phyloP scores from a whole-genome alignment of 345 rosid genomes.

The Moricandia moricandioides region DNA sequence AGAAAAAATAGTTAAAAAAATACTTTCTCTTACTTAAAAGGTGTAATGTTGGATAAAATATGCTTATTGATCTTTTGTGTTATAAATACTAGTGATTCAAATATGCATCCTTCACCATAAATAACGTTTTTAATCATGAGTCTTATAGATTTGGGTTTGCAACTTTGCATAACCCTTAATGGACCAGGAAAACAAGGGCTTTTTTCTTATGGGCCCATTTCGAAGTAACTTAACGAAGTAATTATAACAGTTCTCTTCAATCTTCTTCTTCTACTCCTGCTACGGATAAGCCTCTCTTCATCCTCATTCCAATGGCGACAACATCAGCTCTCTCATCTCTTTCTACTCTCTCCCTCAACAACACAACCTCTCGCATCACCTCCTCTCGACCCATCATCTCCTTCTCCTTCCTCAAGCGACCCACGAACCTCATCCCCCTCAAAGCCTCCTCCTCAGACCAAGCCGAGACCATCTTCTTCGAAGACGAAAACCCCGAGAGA shows the following conservation, averaged over 20 bases:
- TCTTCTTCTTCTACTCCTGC: neutral
- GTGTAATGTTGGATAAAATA: neutral
- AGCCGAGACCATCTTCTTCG: slow-evolving; percentile 54
- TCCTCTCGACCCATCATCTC: slow-evolving; percentile 24
- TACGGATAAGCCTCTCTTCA: slow-evolving; percentile 36
- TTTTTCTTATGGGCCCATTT: neutral
- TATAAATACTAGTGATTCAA: neutral
- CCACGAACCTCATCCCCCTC: slow-evolving; percentile 25
- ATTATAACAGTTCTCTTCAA: neutral
- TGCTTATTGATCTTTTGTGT: neutral
- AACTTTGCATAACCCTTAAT: neutral
- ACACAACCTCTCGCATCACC: slow-evolving; percentile 30
- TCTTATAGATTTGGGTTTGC: neutral
- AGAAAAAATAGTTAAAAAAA: no score
- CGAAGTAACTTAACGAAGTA: neutral
- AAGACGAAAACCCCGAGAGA: slow-evolving; percentile 37
- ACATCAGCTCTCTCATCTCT: slow-evolving; percentile 43
- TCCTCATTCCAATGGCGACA: slow-evolving; percentile 32
- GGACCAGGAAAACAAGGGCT: neutral
- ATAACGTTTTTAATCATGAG: no score
- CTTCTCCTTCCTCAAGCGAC: slow-evolving; percentile 30
- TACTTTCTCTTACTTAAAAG: no score
- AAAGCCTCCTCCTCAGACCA: slow-evolving; percentile 42
- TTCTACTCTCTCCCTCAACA: slow-evolving; percentile 38
- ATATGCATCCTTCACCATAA: neutral